Evolutionary conservation across 495 filamentous ascomycete species (phyloP), one percentile per base, ranked within the genome.

Genomic region (Parathielavia appendiculata): DNA sequence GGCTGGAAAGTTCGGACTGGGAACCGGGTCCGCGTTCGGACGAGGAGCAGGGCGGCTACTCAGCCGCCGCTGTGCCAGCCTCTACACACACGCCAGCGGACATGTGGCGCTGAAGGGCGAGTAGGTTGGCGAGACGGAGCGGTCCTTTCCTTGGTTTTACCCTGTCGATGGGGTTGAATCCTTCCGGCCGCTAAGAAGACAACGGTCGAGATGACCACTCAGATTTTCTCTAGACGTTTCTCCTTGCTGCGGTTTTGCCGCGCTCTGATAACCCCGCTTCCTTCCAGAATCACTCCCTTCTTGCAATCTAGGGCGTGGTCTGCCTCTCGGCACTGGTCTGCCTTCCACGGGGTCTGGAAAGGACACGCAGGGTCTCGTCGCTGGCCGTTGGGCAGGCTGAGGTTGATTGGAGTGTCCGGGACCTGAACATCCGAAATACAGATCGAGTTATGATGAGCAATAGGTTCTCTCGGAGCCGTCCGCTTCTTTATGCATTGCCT

Each of bases 141-240:
- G 56, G 39, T 44, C 56, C 56, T 51, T 51, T 23, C 56, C 47
- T 51, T 43, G 26, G 47, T 43, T 43, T 23, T 8, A 30, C 26
- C 2, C 16, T n/a, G 20, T 30, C 51, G 22, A 32, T n/a, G 16
- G n/a, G 16, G 26, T 11, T 23, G 48, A 30, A 32, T 20, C 6
- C 26, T 6, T 30, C 36, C 36, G 38, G 51, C 13, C 5, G 49
- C 19, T 38, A 39, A 38, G 49, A 23, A 34, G 10, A 19, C 7
- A 6, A 14, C 49, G 9, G n/a, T 4, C 20, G 34, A 39, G 9
- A 16, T 16, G 20, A 23, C 49, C 49, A 22, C 32, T 51, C 32
- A 14, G 34, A n/a, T 22, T 19, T 23, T n/a, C 6, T 36, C 32
- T 14, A 20, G 32, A 51, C 17, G 4, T 9, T 39, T 13, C 17